Conservation (phyloP, 192 early-diverging fungal genomes). For the Obelidium mucronatum region DNA sequence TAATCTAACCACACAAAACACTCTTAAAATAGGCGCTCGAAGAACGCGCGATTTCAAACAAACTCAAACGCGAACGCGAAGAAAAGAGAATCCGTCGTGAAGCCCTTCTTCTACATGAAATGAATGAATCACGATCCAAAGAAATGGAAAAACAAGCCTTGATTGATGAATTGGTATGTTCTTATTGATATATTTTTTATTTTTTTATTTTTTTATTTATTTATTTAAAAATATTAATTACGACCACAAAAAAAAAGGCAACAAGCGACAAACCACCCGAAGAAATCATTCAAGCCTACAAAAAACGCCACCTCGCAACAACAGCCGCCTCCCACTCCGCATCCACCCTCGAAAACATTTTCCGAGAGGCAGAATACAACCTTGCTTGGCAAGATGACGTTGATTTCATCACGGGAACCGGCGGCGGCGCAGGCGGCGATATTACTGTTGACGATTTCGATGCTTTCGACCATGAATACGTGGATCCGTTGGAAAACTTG, state of each 20-base stretch:
- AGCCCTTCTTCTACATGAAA: slow-evolving; percentile 72
- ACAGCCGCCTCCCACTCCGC: neutral
- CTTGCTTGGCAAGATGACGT: slow-evolving; percentile 18
- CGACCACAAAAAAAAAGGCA: slow-evolving; percentile 25
- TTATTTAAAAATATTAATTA: neutral
- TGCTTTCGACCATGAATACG: slow-evolving; percentile 60
- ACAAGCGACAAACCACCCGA: slow-evolving; percentile 40
- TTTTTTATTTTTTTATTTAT: neutral
- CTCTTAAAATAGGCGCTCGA: slow-evolving; percentile 44
- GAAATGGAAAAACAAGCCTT: slow-evolving; percentile 70
- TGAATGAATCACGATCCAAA: slow-evolving; percentile 74
- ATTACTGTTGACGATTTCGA: slow-evolving; percentile 59
- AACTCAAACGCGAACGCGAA: slow-evolving; percentile 53
- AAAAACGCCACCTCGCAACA: slow-evolving; percentile 1
- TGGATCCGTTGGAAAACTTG: slow-evolving; percentile 39
- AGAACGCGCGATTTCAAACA: slow-evolving; percentile 45
- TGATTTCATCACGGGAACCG: neutral
- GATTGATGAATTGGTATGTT: slow-evolving; percentile 75
- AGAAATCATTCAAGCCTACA: slow-evolving; percentile 33
- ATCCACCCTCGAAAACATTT: slow-evolving; percentile 14
- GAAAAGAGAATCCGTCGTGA: slow-evolving; percentile 70
- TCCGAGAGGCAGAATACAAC: slow-evolving; percentile 32
- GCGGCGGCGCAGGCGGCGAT: neutral
- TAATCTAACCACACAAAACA: too few species aligned
- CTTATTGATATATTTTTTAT: too few species aligned